These are phyloP conservation scores for Torulaspora pretoriensis DNA, from an alignment of 1,139 yeast species.

Conservation along the genomic window DNA sequence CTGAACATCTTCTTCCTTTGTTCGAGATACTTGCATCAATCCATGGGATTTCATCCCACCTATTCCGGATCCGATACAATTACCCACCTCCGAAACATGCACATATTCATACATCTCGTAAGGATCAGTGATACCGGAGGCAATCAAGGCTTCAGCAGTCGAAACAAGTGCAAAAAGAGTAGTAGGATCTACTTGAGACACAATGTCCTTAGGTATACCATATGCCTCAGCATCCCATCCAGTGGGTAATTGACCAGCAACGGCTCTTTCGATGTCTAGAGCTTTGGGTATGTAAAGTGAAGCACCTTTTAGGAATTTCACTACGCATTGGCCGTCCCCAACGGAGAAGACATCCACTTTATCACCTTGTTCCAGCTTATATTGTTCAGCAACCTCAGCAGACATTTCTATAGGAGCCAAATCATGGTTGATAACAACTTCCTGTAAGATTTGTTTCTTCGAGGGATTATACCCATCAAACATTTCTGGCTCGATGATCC, in stretches of 20 bases:
- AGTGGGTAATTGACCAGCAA: constrained; percentile 94
- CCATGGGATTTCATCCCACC: constrained; percentile 92
- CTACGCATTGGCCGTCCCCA: constrained; percentile 76
- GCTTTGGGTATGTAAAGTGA: constrained; percentile 85
- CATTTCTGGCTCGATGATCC: constrained; percentile 85
- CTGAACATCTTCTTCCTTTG: constrained; percentile 79
- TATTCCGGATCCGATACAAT: constrained; percentile 97
- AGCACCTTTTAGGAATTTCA: constrained; percentile 82
- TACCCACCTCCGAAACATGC: constrained; percentile 93
- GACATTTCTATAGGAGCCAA: constrained; percentile 86
- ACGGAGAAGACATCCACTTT: constrained; percentile 79
- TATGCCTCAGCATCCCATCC: constrained; percentile 91
- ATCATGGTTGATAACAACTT: constrained; percentile 86
- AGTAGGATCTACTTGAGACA: constrained; percentile 85
- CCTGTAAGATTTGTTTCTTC: constrained; percentile 83
- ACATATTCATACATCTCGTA: constrained; percentile 93
- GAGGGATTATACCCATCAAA: constrained; percentile 85
- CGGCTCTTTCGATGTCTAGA: constrained; percentile 81
- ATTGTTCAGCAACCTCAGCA: constrained; percentile 84
- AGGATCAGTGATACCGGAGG: constrained; percentile 91
- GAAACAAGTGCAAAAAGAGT: constrained; percentile 84
- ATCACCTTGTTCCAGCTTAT: constrained; percentile 83
- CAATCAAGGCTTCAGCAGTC: constrained; percentile 81
- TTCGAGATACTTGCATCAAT: constrained; percentile 91
- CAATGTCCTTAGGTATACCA: constrained; percentile 85